Evolutionary conservation across 1,139 yeast genomes (phyloP).

Genomic region (Kurtzmaniella quercitrusa): DNA sequence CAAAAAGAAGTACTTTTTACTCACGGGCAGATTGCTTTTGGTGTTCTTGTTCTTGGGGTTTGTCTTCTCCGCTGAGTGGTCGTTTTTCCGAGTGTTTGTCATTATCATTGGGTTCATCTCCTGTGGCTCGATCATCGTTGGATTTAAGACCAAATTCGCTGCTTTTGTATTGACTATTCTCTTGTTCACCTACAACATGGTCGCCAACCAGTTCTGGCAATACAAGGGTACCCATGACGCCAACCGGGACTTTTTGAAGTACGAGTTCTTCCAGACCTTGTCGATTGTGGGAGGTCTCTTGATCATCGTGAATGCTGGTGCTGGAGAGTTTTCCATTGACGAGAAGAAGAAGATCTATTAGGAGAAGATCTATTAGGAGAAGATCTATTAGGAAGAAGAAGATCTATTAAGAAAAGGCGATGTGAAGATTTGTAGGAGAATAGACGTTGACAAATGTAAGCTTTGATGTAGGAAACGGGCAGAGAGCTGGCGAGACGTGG

Average conservation of each 20-base stretch:
- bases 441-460: neutral
- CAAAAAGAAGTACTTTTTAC: slow-evolving; percentile 75
- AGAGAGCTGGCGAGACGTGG: too few relatives aligned
- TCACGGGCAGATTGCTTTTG: slow-evolving; percentile 86
- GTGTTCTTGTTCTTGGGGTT: slow-evolving; percentile 85
- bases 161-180: slow-evolving; percentile 76
- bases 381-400: slow-evolving; percentile 88
- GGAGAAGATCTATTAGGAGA: slow-evolving; percentile 51
- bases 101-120: slow-evolving; percentile 67
- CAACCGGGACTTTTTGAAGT: slow-evolving; percentile 83
- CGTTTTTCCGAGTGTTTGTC: slow-evolving; percentile 59
- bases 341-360: slow-evolving; percentile 93
- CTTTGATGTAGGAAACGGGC: neutral
- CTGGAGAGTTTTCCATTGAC: slow-evolving; percentile 90
- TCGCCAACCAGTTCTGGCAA: slow-evolving; percentile 88
- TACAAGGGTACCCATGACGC: slow-evolving; percentile 61
- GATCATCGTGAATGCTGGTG: slow-evolving; percentile 91
- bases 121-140: slow-evolving; percentile 81
- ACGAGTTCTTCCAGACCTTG: slow-evolving; percentile 91
- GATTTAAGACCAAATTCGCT: slow-evolving; percentile 88
- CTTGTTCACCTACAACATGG: slow-evolving; percentile 70
- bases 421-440: neutral
- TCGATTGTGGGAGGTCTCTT: slow-evolving; percentile 93
- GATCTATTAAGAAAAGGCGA: slow-evolving; percentile 52
- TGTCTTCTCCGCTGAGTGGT: slow-evolving; percentile 74